Base-by-base conservation (phyloP, 1,139 yeast species). In the Lodderomyces oxycetoniae region DNA sequence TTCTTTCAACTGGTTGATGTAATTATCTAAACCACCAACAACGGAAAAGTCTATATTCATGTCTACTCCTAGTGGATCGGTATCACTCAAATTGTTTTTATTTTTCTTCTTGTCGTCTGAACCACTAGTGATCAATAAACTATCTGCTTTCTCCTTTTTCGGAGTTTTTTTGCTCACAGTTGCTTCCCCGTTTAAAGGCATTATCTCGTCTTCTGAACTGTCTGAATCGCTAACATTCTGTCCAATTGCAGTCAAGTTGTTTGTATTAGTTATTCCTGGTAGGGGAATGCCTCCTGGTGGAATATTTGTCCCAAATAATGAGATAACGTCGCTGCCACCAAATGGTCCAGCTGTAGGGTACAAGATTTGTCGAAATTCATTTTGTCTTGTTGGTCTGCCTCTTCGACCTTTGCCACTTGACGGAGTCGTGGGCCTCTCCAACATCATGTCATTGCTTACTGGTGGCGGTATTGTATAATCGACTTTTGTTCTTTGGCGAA, bases 281-380 rank as follows among this genome's bases (percentile, higher is more conserved):
- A 66, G 47, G 1, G 72, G 69, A 11, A 65, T 61, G 6, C 71
- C 74, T 1, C 71, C 68, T 0, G 73, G 69, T 7, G 81, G 79
- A 2, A 77, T 66, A 46, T 79, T 77, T 35, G 74, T 74, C 1
- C 89, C 89, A 53, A 84, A 82, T 26, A 85, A 66, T 0, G 94
- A 79, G 2, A 79, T 69, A 1, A 82, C 86, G 52, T 87, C 95
- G 43, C 88, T 80, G 20, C 97, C 97, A 17, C 96, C 96, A 64
- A 91, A 91, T 2, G 97, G 95, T 1, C 97, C 96, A n/a, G 88
- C 86, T 0, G 95, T 87, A n/a, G 96, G 95, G 49, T 82, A 86
- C 30, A 87, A 60, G 28, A 91, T 71, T 49, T 84, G 71, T 33
- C 83, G 55, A 41, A 61, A 63, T 25, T 72, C 71, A 31, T 63